Conservation (phyloP, 768 basidiomycete species). For the Lactarius sanguifluus region DNA sequence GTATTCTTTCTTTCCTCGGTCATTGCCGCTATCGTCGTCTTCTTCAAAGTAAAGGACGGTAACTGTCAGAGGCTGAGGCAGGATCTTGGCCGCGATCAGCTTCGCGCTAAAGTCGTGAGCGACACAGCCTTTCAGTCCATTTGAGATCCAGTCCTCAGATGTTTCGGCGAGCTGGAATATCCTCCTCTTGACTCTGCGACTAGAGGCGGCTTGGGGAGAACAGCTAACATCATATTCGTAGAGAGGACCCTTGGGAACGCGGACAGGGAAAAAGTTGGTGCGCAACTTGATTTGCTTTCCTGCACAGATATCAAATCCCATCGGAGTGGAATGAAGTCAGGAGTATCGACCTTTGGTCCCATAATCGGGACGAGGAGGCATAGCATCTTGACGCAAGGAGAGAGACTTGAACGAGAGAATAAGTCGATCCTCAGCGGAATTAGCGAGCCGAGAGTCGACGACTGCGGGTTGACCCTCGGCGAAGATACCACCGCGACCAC, state of each 20-base stretch:
- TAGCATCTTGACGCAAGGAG: slow-evolving; percentile 35
- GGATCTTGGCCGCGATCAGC: slow-evolving; percentile 42
- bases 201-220: slow-evolving; percentile 38
- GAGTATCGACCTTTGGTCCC: slow-evolving; percentile 36
- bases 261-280: slow-evolving; percentile 53
- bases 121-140: slow-evolving; percentile 41
- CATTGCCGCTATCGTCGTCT: slow-evolving; percentile 39
- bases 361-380: slow-evolving; percentile 51
- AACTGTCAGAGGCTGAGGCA: slow-evolving; percentile 46
- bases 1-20: slow-evolving; percentile 42
- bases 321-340: not conserved
- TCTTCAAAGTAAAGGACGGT: slow-evolving; percentile 47
- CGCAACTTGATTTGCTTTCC: slow-evolving; percentile 49
- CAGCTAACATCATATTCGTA: slow-evolving; percentile 51
- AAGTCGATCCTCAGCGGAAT: slow-evolving; percentile 44
- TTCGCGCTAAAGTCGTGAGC: slow-evolving; percentile 52
- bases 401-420: slow-evolving; percentile 39
- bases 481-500: slow-evolving; percentile 41
- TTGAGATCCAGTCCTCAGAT: slow-evolving; percentile 42
- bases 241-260: slow-evolving; percentile 47
- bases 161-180: slow-evolving; percentile 51
- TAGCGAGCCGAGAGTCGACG: slow-evolving; percentile 53
- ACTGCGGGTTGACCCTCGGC: slow-evolving; percentile 42
- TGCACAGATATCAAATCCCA: slow-evolving; percentile 11
- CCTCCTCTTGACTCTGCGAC: slow-evolving; percentile 44